These are phyloP conservation scores for Cymbopogon flexuosus DNA, from an alignment of 202 grass and related monocot genomes.

Conservation along the genomic window DNA sequence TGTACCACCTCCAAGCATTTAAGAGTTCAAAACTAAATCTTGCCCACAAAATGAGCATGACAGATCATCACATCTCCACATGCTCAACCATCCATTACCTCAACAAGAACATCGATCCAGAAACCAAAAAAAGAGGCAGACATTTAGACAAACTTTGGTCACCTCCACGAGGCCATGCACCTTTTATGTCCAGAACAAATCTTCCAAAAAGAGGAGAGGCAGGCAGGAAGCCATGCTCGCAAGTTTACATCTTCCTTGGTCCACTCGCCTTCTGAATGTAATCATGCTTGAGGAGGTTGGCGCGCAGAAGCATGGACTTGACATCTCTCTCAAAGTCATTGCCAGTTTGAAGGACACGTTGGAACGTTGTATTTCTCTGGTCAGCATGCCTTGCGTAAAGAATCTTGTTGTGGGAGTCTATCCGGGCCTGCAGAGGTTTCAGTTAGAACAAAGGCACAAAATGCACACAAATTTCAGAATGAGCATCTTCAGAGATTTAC, in stretches of 20 bases:
- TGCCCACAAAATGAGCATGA: slow-evolving; percentile 15
- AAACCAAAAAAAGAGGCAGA: not conserved
- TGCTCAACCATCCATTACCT: slow-evolving; percentile 14
- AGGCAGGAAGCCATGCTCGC: not conserved
- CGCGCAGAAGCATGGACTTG: slow-evolving; percentile 74
- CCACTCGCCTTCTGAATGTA: slow-evolving; percentile 35
- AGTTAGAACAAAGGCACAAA: not conserved
- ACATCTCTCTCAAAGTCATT: slow-evolving; percentile 77
- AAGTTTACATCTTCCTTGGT: slow-evolving; percentile 57
- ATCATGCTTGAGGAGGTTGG: slow-evolving; percentile 90
- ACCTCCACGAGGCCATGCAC: slow-evolving; percentile 2
- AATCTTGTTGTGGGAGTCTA: slow-evolving; percentile 99
- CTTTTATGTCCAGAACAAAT: slow-evolving; percentile 17
- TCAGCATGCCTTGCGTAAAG: slow-evolving; percentile 94
- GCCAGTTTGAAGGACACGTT: slow-evolving; percentile 76
- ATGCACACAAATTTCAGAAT: not conserved
- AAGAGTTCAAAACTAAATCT: not conserved
- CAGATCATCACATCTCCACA: slow-evolving; percentile 6
- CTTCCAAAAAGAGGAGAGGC: slow-evolving; percentile 17
- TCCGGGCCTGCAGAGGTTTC: slow-evolving; percentile 65
- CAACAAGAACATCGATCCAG: slow-evolving; percentile 1
- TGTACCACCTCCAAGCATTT: not conserved
- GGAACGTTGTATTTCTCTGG: slow-evolving; percentile 90
- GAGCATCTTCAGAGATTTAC: slow-evolving; percentile 27
- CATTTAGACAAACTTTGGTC: not conserved